These are phyloP conservation scores for Pestalotiopsis sp. DNA, from an alignment of 2,329 filamentous ascomycete species.

Conservation along the genomic window DNA sequence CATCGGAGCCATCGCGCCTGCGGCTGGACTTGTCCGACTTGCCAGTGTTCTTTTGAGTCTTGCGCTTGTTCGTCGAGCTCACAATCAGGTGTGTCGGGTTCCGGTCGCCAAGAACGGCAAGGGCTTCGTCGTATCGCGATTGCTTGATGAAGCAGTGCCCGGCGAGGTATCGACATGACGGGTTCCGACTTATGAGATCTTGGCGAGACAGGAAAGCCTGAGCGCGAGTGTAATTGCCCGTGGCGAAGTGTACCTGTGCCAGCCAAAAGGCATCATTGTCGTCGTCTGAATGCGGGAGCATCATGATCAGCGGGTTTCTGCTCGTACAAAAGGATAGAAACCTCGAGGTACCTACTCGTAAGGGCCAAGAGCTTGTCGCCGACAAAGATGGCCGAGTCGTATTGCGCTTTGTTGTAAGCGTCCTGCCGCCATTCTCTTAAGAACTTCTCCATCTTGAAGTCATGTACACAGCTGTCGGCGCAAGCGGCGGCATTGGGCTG, in stretches of 20 bases:
- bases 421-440: constrained; percentile 94
- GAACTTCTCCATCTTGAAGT: constrained; percentile 78
- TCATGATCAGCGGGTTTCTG: background rate
- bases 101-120: constrained; percentile 84
- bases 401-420: constrained; percentile 92
- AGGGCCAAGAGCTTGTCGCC: constrained; percentile 95
- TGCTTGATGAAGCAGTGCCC: constrained; percentile 96
- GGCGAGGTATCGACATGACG: constrained; percentile 89
- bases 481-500: constrained; percentile 7
- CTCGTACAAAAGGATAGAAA: constrained; percentile 1
- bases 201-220: constrained; percentile 83
- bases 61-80: constrained; percentile 65
- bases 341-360: constrained; percentile 69
- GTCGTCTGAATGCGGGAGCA: constrained; percentile 63
- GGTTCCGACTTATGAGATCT: constrained; percentile 78
- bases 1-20: constrained; percentile 46
- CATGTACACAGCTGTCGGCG: constrained; percentile 2
- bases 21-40: constrained; percentile 27
- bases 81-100: constrained; percentile 89
- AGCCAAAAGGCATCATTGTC: constrained; percentile 96
- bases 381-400: constrained; percentile 95
- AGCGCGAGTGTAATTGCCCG: constrained; percentile 91
- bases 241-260: constrained; percentile 96
- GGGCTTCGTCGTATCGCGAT: constrained; percentile 84
- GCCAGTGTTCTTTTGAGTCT: constrained; percentile 55